phyloP scores from a whole-genome alignment of 2,329 filamentous ascomycete genomes.

The Pezicula rhizophila region DNA sequence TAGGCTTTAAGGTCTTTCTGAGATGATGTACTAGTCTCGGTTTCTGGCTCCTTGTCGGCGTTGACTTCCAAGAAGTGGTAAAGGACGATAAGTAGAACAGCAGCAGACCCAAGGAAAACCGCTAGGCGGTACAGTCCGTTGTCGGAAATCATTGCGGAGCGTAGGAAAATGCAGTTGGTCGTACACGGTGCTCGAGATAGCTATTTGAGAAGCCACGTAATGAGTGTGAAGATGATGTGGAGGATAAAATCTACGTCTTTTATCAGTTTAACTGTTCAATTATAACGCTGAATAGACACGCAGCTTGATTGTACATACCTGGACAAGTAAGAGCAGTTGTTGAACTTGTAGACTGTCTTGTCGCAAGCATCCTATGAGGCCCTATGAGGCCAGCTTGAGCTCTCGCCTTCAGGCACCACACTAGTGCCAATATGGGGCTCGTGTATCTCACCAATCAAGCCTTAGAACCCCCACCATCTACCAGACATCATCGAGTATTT shows the following conservation, averaged over 20 bases:
- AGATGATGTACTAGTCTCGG: constrained; percentile 11
- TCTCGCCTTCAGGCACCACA: constrained; percentile 19
- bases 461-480: constrained; percentile 14
- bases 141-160: constrained; percentile 86
- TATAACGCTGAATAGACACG: background rate
- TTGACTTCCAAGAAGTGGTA: constrained; percentile 98
- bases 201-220: constrained; percentile 5
- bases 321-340: constrained; percentile 6
- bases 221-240: constrained; percentile 5
- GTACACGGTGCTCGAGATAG: background rate
- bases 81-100: constrained; percentile 87
- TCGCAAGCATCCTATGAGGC: constrained; percentile 12
- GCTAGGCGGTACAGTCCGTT: constrained; percentile 83
- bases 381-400: constrained; percentile 29
- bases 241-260: background rate
- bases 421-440: constrained; percentile 12
- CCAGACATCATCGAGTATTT: constrained; percentile 13
- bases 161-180: constrained; percentile 13
- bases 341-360: constrained; percentile 5
- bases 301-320: background rate
- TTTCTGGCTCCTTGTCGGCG: constrained; percentile 47
- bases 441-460: constrained; percentile 17
- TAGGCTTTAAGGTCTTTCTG: constrained; percentile 14
- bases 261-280: background rate
- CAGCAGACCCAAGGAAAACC: constrained; percentile 82